phyloP scores from a whole-genome alignment of 306 rosid species.

The Vachellia collinsii region DNA sequence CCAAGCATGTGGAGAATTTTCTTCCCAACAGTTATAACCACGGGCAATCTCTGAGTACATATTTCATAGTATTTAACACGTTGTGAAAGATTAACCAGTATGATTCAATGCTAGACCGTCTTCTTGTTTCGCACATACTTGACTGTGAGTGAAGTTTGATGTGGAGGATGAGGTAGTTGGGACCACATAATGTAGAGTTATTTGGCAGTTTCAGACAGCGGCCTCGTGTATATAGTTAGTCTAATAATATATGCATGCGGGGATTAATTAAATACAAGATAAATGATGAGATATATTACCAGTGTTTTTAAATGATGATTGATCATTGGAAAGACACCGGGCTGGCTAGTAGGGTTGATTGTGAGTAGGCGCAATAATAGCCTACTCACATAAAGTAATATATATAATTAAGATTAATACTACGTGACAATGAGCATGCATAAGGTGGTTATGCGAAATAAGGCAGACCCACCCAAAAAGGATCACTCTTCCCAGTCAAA shows the following conservation, averaged over 20 bases:
- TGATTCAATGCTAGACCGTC: no score
- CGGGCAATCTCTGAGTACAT: no score
- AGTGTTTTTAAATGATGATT: background rate
- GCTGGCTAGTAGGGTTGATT: constrained; percentile 29
- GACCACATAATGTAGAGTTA: background rate
- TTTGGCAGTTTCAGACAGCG: background rate
- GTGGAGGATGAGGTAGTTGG: background rate
- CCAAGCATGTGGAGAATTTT: no score
- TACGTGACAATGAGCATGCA: constrained; percentile 43
- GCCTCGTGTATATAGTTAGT: background rate
- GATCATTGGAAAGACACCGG: constrained; percentile 1
- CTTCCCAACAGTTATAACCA: no score
- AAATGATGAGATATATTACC: background rate
- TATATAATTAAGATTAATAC: constrained; percentile 16
- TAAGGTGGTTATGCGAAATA: constrained; percentile 4
- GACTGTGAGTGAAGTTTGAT: no score
- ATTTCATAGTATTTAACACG: no score
- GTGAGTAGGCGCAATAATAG: constrained; percentile 46
- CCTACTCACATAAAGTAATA: constrained; percentile 27
- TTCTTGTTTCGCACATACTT: no score
- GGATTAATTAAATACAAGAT: background rate
- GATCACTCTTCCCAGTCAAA: constrained; percentile 30
- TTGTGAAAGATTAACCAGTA: no score
- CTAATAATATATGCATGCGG: background rate
- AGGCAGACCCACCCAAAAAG: constrained; percentile 37